Conservation (phyloP, 1,284 basidiomycete genomes). For the Psilocybe mexicana region DNA sequence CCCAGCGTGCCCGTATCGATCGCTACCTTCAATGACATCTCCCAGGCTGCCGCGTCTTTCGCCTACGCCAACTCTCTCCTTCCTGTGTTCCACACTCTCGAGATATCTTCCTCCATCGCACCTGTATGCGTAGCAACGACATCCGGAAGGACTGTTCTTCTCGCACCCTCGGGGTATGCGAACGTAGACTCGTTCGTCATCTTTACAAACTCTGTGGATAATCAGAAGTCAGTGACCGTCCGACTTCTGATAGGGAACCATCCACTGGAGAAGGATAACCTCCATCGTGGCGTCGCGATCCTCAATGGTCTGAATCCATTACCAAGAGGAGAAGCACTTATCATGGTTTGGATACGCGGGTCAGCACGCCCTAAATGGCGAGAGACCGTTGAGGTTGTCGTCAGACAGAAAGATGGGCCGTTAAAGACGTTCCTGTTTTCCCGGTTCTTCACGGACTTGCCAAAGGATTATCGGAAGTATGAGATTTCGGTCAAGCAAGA, state of each 20-base stretch:
- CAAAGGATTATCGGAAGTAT: too few relatives aligned
- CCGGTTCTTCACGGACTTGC: too few relatives aligned
- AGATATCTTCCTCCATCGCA: neutral
- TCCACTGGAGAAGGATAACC: neutral
- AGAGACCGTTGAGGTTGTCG: too few relatives aligned
- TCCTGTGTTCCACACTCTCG: neutral
- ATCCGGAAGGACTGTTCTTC: neutral
- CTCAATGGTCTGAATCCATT: neutral
- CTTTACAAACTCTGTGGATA: neutral
- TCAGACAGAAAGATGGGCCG: too few relatives aligned
- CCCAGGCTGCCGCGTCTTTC: too few relatives aligned
- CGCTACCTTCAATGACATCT: too few relatives aligned
- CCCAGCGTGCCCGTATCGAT: neutral
- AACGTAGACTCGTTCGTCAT: too few relatives aligned
- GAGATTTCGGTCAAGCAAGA: too few relatives aligned
- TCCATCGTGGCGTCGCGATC: neutral
- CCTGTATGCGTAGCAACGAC: neutral
- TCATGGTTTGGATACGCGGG: neutral
- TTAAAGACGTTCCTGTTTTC: too few relatives aligned
- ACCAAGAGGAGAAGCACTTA: neutral
- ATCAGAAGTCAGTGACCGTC: neutral
- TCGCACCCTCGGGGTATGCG: too few relatives aligned
- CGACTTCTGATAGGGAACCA: neutral
- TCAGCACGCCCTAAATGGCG: too few relatives aligned
- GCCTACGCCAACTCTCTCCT: too few relatives aligned